Base-by-base conservation (phyloP, 208 protist species). In the Crithidia expoeki region DNA sequence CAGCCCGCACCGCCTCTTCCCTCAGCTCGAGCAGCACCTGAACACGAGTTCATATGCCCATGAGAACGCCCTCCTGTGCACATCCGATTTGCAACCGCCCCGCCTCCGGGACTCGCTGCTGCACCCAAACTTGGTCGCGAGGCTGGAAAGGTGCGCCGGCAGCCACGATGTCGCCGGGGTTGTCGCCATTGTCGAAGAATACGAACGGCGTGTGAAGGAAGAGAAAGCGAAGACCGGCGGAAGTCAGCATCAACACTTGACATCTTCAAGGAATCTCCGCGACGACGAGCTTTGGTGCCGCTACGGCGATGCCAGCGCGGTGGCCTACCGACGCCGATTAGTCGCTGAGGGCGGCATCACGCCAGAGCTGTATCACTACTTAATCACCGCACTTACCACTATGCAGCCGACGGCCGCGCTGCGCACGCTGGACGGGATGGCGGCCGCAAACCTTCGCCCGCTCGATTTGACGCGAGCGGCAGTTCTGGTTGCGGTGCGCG, bases 351-450 rank as follows among this genome's bases (percentile, higher is more conserved):
- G 50, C 21, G 86, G 88, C 9, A 69, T 94, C 4, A 90, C 92
- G 34, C 69, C 92, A 0, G 89, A 96, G 84, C 69, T 96, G 68
- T 96, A 96, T 62, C 92, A 96, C 72, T 96, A 96, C 74, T 61
- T 96, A 11, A 83, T 96, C 60, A 76, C 80, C 9, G 79, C 92
- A 3, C 65, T 96, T 21, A 72, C 78, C 19, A 44, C 47, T 16
- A 66, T 80, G 2, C 83, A 92, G 53, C 92, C 92, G 3, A 82
- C 84, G 2, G 76, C 84, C 23, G 92, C 88, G 9, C 79, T 96
- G 59, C 83, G 85, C n/a, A 94, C 89, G 47, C 36, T 94, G 16
- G 47, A 73, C 16, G 76, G 83, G 17, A 94, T 96, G 92, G 36
- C 69, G 17, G 77, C 81, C 42, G 46, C 85, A 2, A 82, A 90